These are phyloP conservation scores for Colletotrichum noveboracense DNA, from an alignment of 2,329 filamentous ascomycete species.

Conservation along the genomic window DNA sequence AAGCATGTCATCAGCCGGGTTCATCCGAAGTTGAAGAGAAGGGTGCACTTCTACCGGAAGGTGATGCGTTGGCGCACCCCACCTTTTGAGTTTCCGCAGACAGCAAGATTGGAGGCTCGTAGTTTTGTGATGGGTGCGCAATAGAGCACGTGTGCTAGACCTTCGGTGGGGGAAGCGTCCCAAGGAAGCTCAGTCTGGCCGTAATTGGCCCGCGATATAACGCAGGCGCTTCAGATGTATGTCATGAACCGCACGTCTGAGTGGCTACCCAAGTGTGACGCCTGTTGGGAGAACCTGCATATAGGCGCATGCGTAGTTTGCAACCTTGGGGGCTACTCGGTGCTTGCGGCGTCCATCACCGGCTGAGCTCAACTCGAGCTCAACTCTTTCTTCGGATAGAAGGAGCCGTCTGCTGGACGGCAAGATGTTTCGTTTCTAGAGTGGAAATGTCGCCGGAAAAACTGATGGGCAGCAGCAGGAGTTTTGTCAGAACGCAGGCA, in stretches of 20 bases:
- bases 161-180: background rate
- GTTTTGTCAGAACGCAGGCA: background rate
- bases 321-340: background rate
- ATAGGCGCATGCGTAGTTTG: conserved; percentile 10
- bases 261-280: conserved; percentile 3
- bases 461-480: background rate
- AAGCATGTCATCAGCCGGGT: conserved; percentile 11
- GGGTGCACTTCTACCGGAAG: background rate
- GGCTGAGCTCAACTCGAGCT: background rate
- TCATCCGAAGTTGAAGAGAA: conserved; percentile 13
- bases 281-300: conserved; percentile 14
- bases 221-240: background rate
- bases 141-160: background rate
- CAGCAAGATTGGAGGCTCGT: background rate
- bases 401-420: background rate
- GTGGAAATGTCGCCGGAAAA: background rate
- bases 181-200: background rate
- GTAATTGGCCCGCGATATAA: background rate
- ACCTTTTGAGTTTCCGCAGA: background rate
- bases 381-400: background rate
- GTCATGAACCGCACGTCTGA: background rate
- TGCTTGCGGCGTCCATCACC: background rate
- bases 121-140: background rate
- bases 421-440: background rate
- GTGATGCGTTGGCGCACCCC: conserved; percentile 1